phyloP scores from a whole-genome alignment of 2,329 filamentous ascomycete genomes.

The Aspergillus sp. region DNA sequence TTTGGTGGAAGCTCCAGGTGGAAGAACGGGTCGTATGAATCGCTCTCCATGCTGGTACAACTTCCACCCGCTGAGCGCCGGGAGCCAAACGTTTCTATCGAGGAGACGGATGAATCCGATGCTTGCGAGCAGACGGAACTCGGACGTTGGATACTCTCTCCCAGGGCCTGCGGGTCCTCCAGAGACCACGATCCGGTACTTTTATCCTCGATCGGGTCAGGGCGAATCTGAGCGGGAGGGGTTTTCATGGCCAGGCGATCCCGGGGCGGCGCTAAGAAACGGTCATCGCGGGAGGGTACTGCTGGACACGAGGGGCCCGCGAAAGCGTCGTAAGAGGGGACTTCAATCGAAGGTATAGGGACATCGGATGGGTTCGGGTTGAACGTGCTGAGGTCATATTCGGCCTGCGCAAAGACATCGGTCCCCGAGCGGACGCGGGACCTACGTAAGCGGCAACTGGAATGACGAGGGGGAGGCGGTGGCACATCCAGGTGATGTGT shows the following conservation, averaged over 20 bases:
- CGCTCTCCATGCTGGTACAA: slow-evolving; percentile 63
- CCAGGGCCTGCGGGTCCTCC: slow-evolving; percentile 35
- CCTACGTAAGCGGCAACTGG: slow-evolving; percentile 44
- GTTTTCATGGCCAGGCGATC: slow-evolving; percentile 44
- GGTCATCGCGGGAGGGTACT: slow-evolving; percentile 33
- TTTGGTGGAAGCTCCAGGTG: slow-evolving; percentile 44
- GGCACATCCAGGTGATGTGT: slow-evolving; percentile 43
- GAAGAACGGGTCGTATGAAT: slow-evolving; percentile 58
- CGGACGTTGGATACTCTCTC: slow-evolving; percentile 54
- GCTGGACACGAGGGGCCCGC: slow-evolving; percentile 25
- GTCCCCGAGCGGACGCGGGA: slow-evolving; percentile 42
- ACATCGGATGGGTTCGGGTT: slow-evolving; percentile 38
- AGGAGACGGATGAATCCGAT: slow-evolving; percentile 65
- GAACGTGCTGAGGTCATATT: slow-evolving; percentile 38
- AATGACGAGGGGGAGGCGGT: slow-evolving; percentile 48
- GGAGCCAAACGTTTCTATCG: slow-evolving; percentile 58
- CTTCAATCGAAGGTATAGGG: slow-evolving; percentile 47
- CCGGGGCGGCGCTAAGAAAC: slow-evolving; percentile 43
- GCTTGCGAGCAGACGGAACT: slow-evolving; percentile 60
- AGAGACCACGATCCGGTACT: slow-evolving; percentile 35
- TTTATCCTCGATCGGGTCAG: slow-evolving; percentile 34
- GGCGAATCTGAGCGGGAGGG: slow-evolving; percentile 48
- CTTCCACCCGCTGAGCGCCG: slow-evolving; percentile 60
- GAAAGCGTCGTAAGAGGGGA: slow-evolving; percentile 33
- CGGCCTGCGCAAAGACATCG: slow-evolving; percentile 37